A percentile compares a stretch with the other conserved stretches of the same genome.
These are phyloP conservation scores for Erigeron philadelphicus DNA, from an alignment of 140 eudicot species.

Conservation along the genomic window DNA sequence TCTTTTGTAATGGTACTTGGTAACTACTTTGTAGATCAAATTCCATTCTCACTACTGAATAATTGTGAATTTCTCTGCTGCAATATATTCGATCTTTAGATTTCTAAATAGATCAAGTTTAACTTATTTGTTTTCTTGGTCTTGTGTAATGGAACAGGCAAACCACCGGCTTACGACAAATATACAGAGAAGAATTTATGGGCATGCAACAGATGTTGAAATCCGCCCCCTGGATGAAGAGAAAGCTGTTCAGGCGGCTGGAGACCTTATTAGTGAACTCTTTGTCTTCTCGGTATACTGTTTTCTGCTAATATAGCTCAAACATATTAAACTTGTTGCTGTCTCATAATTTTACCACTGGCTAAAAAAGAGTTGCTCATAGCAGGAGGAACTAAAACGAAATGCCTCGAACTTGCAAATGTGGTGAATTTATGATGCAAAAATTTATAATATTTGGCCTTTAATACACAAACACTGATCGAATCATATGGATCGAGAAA, in stretches of 20 bases:
- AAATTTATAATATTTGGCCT: neutral
- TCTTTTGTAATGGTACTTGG: too few species aligned
- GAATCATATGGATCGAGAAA: neutral
- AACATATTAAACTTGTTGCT: neutral
- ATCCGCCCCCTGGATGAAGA: constrained; percentile 88
- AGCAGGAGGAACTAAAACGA: constrained; percentile 11
- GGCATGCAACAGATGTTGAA: constrained; percentile 87
- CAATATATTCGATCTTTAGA: constrained; percentile 4
- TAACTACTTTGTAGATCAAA: too few species aligned
- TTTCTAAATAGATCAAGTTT: neutral
- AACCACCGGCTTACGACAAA: constrained; percentile 76
- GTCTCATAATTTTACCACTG: constrained; percentile 7
- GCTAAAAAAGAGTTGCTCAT: constrained; percentile 15
- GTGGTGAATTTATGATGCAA: constrained; percentile 1
- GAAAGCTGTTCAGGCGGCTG: constrained; percentile 94
- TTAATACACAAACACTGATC: neutral
- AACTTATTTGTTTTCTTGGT: constrained; percentile 15
- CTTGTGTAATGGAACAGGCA: constrained; percentile 38
- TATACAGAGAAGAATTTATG: constrained; percentile 72
- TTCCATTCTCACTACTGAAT: too few species aligned
- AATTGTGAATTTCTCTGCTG: neutral
- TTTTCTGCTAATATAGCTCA: constrained; percentile 10
- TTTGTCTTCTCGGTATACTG: constrained; percentile 66
- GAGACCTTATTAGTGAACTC: constrained; percentile 71
- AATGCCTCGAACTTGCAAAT: constrained; percentile 14